Evolutionary conservation across 345 rosid species (phyloP), one percentile per base, ranked within the genome.

Genomic region (Eutrema heterophyllum): DNA sequence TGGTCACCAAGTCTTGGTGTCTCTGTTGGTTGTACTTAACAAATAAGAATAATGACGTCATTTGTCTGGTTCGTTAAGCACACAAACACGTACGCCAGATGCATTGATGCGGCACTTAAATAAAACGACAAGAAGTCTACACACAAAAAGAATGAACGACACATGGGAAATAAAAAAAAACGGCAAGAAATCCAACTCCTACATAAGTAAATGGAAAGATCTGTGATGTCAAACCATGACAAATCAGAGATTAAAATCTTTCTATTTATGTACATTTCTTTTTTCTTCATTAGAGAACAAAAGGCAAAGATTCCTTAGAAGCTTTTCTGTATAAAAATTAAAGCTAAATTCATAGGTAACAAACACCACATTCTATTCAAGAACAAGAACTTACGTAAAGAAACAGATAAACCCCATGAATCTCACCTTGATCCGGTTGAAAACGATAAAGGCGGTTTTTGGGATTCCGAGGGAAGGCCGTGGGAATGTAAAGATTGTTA

Each of bases 1-100:
- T 77, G 71, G 80, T 70, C 60, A 60, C 70, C 59, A 63, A 32
- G 76, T 77, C 70, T 53, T 33, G 73, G 58, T 15, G 64, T 54
- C 78, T 16, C 75, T 46, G 69, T 60, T 52, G 54, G 30, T 16
- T 64, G 38, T 73, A 30, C 66, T 56, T 48, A 33, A 66, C 72
- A 49, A 57, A 57, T 38, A 9, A 68, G 67, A 70, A 64, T 15
- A 64, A 46, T 64, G 71, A 49, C 71, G 55, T 77, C 67, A 70
- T 26, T 64, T 76, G 71, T 76, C 71, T 48, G 50, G 26, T 64
- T 64, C 71, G 32, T 48, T 64, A 48, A 64, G 67, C 76, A 21
- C 76, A 51, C 56, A 48, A 53, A 66, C 70, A 61, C 72, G 72
- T 66, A 56, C 44, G 5, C 46, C 27, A 40, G n/a, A 74, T 39